Evolutionary conservation across 805 yeast species (phyloP).

Genomic region (Pichia thaimueangensis): DNA sequence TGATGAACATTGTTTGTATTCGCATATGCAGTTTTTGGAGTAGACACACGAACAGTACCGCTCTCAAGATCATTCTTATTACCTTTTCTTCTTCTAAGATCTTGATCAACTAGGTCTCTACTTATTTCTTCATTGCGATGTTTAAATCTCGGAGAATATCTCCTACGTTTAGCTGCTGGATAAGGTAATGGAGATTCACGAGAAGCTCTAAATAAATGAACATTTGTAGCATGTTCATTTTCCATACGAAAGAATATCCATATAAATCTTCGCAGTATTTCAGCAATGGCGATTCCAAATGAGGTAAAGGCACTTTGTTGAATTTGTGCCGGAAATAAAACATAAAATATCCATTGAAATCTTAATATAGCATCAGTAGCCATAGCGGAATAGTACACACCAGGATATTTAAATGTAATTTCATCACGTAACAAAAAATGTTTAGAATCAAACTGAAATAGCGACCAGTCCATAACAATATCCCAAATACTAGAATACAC

Average conservation of each 20-base stretch:
- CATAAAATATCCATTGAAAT: slow-evolving; percentile 90
- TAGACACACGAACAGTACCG: neutral
- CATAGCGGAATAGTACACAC: slow-evolving; percentile 70
- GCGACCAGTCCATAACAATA: slow-evolving; percentile 91
- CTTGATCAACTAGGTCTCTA: slow-evolving; percentile 94
- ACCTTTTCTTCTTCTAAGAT: slow-evolving; percentile 54
- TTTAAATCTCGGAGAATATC: neutral
- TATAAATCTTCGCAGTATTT: slow-evolving; percentile 71
- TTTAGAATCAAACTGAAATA: slow-evolving; percentile 59
- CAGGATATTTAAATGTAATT: slow-evolving; percentile 52
- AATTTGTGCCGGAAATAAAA: slow-evolving; percentile 63
- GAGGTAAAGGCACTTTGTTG: slow-evolving; percentile 87
- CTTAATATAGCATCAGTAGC: slow-evolving; percentile 66
- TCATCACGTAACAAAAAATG: slow-evolving; percentile 63
- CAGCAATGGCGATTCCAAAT: slow-evolving; percentile 77
- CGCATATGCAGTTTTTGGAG: slow-evolving; percentile 6
- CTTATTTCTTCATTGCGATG: slow-evolving; percentile 52
- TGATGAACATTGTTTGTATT: neutral
- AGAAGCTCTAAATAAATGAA: slow-evolving; percentile 76
- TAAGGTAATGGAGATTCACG: slow-evolving; percentile 86
- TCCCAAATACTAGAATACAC: slow-evolving; percentile 76
- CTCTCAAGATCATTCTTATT: neutral
- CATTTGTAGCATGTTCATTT: slow-evolving; percentile 92
- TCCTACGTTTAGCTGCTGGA: slow-evolving; percentile 29
- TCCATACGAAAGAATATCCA: slow-evolving; percentile 95